Evolutionary conservation across 441 rosid genomes (phyloP).

Genomic region (Croton setiger): DNA sequence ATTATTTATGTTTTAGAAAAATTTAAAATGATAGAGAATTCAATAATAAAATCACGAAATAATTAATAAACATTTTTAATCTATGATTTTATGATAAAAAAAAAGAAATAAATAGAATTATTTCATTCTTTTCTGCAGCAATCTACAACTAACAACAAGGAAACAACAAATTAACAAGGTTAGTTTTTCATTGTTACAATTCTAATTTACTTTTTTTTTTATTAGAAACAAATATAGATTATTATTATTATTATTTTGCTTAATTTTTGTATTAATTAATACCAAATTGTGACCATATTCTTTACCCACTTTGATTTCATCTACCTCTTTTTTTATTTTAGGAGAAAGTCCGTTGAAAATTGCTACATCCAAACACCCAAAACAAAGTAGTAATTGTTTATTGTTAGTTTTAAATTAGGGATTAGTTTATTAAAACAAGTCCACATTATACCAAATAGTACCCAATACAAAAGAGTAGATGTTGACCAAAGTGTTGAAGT

Average conservation of each 20-base stretch:
- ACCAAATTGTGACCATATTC: neutral
- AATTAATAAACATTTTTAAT: too few species aligned
- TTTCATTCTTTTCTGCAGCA: neutral
- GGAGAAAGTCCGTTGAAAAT: neutral
- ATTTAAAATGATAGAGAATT: too few species aligned
- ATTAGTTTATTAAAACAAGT: neutral
- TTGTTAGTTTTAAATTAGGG: neutral
- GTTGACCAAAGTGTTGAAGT: constrained; percentile 19
- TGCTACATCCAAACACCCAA: constrained; percentile 12
- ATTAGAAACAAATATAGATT: neutral
- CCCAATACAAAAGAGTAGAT: neutral
- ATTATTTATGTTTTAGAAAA: too few species aligned
- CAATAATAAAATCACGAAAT: too few species aligned
- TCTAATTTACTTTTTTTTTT: neutral
- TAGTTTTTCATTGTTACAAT: neutral
- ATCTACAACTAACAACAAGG: neutral
- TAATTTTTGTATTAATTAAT: too few species aligned
- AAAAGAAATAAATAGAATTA: neutral
- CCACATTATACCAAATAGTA: neutral
- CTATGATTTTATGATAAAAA: too few species aligned
- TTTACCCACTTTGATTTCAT: constrained; percentile 5
- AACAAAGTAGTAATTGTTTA: constrained; percentile 12
- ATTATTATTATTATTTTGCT: too few species aligned
- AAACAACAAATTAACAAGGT: neutral
- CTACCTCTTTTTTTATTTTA: constrained; percentile 7